Base-by-base conservation (phyloP, 2,329 filamentous ascomycete species). In the Epicoccum sorghinum region DNA sequence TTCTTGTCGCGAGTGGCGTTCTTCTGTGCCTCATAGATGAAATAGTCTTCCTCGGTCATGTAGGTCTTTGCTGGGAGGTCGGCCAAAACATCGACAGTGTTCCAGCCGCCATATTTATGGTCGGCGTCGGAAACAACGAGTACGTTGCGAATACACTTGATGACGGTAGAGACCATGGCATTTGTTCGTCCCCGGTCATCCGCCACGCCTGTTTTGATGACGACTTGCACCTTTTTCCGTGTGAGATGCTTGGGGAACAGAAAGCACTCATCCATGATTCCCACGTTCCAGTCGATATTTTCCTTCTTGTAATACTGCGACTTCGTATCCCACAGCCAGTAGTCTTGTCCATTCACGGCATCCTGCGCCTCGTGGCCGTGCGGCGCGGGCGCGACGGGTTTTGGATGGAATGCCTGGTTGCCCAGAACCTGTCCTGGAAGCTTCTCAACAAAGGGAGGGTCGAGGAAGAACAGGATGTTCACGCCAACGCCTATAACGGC, bases 201-300 rank as follows among this genome's bases (percentile, higher is more conserved):
- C 8, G 82, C 83, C 5, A 81, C 79, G 27, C 83, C 82, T 2
- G 82, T 83, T 53, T 82, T 80, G 59, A 85, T 74, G 6, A 83
- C 74, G 4, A 77, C 67, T 47, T 78, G 75, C 14, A 78, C 60
- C 14, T 69, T 52, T 12, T 41, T 33, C 23, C 12, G 77, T 58
- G 10, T 59, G 7, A 74, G 53, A 27, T 74, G 58, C n/a, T 64
- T 59, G 4, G 75, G 69, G 32, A 72, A 72, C 38, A 52, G 40
- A 9, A 47, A 38, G 49, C 70, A 73, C 7, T 69, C 56, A 14
- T 68, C 61, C 27, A 46, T 52, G 7, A 47, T 43, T 9, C 46
- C 41, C 10, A 41, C 46, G 10, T 47, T 56, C 52, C 45, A 57
- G 25, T 48, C 49, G 25, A 41, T 38, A 23, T 50, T 47, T 22